Conservation (phyloP, 768 basidiomycete species). For the Lenzites betulinus region DNA sequence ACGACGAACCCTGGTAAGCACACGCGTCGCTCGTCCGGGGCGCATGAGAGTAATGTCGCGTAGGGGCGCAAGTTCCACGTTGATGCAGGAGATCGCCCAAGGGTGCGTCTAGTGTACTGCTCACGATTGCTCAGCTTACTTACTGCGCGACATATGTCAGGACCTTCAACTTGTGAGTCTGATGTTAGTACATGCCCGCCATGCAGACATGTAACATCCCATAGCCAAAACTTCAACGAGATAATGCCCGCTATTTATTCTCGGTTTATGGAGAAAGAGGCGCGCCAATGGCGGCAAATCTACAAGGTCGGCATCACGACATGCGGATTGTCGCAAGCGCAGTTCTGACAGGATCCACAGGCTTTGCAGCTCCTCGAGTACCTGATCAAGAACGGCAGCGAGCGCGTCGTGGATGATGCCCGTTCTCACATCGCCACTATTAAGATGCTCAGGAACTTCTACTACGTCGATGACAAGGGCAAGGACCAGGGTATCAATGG, state of each 20-base stretch:
- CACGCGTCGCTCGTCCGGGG: no score
- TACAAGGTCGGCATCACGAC: slow-evolving; percentile 69
- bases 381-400: slow-evolving; percentile 94
- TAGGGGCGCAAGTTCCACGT: slow-evolving; percentile 96
- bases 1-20: slow-evolving; percentile 91
- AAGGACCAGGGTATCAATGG: slow-evolving; percentile 99
- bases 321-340: neutral
- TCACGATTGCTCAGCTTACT: neutral
- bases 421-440: slow-evolving; percentile 92
- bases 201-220: neutral
- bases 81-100: slow-evolving; percentile 99
- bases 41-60: neutral
- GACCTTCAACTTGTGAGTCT: slow-evolving; percentile 93
- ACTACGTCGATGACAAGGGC: slow-evolving; percentile 97
- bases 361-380: slow-evolving; percentile 94
- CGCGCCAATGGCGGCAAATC: slow-evolving; percentile 96
- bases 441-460: slow-evolving; percentile 97
- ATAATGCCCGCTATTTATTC: slow-evolving; percentile 98
- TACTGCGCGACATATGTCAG: slow-evolving; percentile 46
- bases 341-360: slow-evolving; percentile 38
- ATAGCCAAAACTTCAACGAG: slow-evolving; percentile 96
- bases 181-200: neutral
- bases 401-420: slow-evolving; percentile 97
- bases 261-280: slow-evolving; percentile 98
- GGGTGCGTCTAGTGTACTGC: slow-evolving; percentile 57